phyloP scores from a whole-genome alignment of 352 stramenopile genomes.

The Phytophthora europaea region DNA sequence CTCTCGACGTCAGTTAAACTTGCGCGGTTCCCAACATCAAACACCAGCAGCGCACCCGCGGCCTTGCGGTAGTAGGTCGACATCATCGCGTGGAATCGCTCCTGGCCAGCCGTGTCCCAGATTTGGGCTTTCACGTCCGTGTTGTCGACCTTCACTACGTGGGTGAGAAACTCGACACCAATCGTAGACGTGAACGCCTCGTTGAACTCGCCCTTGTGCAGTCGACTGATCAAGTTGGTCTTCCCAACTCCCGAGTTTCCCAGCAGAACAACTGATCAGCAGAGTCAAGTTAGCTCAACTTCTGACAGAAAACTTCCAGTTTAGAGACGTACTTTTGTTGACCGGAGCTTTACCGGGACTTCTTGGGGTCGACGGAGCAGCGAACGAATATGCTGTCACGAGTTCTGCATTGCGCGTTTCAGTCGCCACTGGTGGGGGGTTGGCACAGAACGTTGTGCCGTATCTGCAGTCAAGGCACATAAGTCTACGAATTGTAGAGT shows the following conservation, averaged over 20 bases:
- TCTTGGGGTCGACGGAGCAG: slow-evolving; percentile 36
- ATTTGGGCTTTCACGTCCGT: slow-evolving; percentile 88
- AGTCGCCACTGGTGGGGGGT: slow-evolving; percentile 56
- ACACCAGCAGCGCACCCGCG: slow-evolving; percentile 81
- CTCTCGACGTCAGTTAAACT: slow-evolving; percentile 68
- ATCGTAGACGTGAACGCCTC: slow-evolving; percentile 88
- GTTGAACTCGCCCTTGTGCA: slow-evolving; percentile 88
- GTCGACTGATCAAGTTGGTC: slow-evolving; percentile 83
- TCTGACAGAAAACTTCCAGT: not conserved
- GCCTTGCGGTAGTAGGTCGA: slow-evolving; percentile 91
- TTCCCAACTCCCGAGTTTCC: slow-evolving; percentile 90
- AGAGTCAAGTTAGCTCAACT: slow-evolving; percentile 8
- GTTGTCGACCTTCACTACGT: slow-evolving; percentile 75
- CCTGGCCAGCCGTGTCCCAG: slow-evolving; percentile 90
- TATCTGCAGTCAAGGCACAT: slow-evolving; percentile 48
- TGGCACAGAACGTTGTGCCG: slow-evolving; percentile 58
- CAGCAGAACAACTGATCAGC: slow-evolving; percentile 74
- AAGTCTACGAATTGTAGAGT: not conserved
- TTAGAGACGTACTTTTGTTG: slow-evolving; percentile 69
- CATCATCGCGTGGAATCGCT: slow-evolving; percentile 92
- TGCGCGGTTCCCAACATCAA: slow-evolving; percentile 68
- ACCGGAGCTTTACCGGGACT: slow-evolving; percentile 54
- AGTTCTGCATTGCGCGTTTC: slow-evolving; percentile 46
- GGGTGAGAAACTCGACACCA: slow-evolving; percentile 90
- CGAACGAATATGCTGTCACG: slow-evolving; percentile 14